A percentile compares a stretch with the other conserved stretches of the same genome.
These are phyloP conservation scores for Oryza australiensis DNA, from an alignment of 176 grass and related monocot genomes.

Conservation along the genomic window DNA sequence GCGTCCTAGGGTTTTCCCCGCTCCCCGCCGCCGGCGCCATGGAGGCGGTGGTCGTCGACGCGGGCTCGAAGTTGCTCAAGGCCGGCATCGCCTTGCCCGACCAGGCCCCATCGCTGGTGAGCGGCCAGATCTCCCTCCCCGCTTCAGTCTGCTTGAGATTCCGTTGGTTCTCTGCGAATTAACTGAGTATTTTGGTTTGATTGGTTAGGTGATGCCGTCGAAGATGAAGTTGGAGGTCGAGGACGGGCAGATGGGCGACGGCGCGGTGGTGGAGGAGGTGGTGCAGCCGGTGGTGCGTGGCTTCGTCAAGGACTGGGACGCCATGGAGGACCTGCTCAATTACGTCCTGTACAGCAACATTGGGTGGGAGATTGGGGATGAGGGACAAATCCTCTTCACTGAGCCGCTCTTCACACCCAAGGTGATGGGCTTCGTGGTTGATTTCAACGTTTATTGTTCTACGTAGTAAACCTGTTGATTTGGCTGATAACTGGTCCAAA, in stretches of 20 bases:
- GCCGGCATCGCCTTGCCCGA: slow-evolving; percentile 83
- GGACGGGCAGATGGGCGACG: slow-evolving; percentile 53
- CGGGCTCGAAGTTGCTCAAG: slow-evolving; percentile 96
- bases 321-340: slow-evolving; percentile 91
- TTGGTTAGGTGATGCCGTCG: slow-evolving; percentile 78
- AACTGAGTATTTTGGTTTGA: neutral
- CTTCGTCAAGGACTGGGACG: slow-evolving; percentile 96
- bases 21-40: slow-evolving; percentile 36
- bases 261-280: slow-evolving; percentile 64
- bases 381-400: slow-evolving; percentile 95
- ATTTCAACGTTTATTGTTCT: neutral
- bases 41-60: slow-evolving; percentile 94
- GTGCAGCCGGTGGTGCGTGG: slow-evolving; percentile 84
- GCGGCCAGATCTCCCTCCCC: slow-evolving; percentile 1
- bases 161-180: neutral
- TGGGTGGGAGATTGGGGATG: slow-evolving; percentile 97
- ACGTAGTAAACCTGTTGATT: neutral
- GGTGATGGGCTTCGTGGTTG: slow-evolving; percentile 32
- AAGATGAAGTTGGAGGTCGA: slow-evolving; percentile 83
- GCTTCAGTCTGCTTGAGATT: neutral
- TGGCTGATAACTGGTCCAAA: neutral
- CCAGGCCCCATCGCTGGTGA: slow-evolving; percentile 77
- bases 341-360: slow-evolving; percentile 86
- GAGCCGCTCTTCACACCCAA: slow-evolving; percentile 94
- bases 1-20: slow-evolving; percentile 32